A percentile compares a stretch with the other conserved stretches of the same genome.
These are phyloP conservation scores for Neurospora crassa DNA, from an alignment of 2,329 filamentous ascomycete genomes.

Conservation along the genomic window DNA sequence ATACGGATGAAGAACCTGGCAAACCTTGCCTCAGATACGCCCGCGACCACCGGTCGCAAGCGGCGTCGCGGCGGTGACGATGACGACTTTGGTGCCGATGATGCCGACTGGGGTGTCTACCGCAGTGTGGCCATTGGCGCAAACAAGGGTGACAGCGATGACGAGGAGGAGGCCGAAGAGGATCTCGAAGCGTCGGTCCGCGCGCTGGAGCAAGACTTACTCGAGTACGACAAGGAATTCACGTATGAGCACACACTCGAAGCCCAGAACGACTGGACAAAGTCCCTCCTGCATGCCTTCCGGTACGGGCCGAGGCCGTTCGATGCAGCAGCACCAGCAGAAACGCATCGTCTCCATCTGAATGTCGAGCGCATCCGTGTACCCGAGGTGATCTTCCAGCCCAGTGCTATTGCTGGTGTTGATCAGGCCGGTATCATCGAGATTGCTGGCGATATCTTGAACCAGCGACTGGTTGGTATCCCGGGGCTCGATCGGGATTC, in stretches of 20 bases:
- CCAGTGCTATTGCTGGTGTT: conserved; percentile 71
- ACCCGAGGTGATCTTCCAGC: conserved; percentile 88
- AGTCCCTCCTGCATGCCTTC: conserved; percentile 83
- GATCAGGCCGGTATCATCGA: conserved; percentile 92
- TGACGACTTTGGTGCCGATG: conserved; percentile 92
- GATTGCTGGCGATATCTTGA: conserved; percentile 82
- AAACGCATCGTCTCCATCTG: conserved; percentile 83
- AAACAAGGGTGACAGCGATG: conserved; percentile 60
- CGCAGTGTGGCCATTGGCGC: conserved; percentile 81
- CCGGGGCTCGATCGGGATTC: conserved; percentile 46
- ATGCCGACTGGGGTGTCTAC: conserved; percentile 97
- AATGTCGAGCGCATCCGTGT: conserved; percentile 95
- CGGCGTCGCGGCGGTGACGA: conserved; percentile 81
- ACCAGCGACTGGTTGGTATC: conserved; percentile 59
- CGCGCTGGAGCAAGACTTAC: conserved; percentile 70
- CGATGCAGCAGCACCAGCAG: conserved; percentile 65
- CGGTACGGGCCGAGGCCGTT: conserved; percentile 80
- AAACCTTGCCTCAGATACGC: conserved; percentile 84
- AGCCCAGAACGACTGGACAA: conserved; percentile 91
- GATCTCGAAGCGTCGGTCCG: conserved; percentile 69
- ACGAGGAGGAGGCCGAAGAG: conserved; percentile 88
- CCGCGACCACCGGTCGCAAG: conserved; percentile 54
- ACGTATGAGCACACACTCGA: conserved; percentile 87
- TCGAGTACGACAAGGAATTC: conserved; percentile 80
- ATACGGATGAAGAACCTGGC: conserved; percentile 98